Conservation (phyloP, 441 rosid genomes). For the Omphalea diandra region DNA sequence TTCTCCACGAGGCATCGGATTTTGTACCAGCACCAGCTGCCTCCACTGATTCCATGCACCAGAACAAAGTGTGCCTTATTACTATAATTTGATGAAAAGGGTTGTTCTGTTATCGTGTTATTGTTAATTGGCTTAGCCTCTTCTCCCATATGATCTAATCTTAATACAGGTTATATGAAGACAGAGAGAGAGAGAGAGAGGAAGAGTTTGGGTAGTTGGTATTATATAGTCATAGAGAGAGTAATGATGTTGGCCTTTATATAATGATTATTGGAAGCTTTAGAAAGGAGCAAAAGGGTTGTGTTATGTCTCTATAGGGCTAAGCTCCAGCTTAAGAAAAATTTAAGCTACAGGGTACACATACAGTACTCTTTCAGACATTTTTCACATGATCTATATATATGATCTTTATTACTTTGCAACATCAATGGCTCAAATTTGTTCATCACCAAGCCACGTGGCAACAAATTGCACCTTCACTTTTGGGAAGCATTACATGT, state of each 20-base stretch:
- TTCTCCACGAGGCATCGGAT: conserved; percentile 70
- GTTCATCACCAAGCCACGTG: not conserved
- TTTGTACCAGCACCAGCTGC: conserved; percentile 97
- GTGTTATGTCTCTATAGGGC: conserved; percentile 1
- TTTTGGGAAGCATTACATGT: conserved; percentile 8
- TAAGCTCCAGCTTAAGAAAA: conserved; percentile 2
- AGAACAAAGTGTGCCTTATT: conserved; percentile 74
- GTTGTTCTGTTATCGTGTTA: not conserved
- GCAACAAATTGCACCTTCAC: not conserved
- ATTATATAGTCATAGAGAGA: conserved; percentile 11
- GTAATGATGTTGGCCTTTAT: conserved; percentile 25
- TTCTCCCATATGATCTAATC: conserved; percentile 28
- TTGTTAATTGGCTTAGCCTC: conserved; percentile 17
- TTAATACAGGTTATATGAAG: conserved; percentile 1
- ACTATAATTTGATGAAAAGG: no score
- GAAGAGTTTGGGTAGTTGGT: not conserved
- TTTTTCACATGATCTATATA: not conserved
- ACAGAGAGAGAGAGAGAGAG: no score
- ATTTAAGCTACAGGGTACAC: no score
- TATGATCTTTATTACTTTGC: not conserved
- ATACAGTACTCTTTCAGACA: not conserved
- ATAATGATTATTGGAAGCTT: conserved; percentile 27
- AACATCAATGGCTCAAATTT: conserved; percentile 11
- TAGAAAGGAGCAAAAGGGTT: not conserved
- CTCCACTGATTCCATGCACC: conserved; percentile 75